Conservation (phyloP, 257 asterid genomes). For the Echium plantagineum region DNA sequence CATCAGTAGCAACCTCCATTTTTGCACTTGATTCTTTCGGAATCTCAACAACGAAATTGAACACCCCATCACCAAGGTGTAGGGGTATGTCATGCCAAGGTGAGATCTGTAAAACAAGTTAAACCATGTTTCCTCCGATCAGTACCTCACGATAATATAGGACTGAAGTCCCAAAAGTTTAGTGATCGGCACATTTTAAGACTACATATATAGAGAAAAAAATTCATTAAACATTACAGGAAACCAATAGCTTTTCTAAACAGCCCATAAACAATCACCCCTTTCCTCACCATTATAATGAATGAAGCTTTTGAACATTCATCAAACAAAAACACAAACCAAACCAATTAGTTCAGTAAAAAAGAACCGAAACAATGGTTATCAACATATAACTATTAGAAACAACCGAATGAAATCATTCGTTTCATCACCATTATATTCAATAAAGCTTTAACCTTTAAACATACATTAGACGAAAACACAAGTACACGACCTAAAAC, state of each 20-base stretch:
- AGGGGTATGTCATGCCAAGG: constrained; percentile 98
- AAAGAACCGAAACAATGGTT: too few relatives aligned
- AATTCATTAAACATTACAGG: too few relatives aligned
- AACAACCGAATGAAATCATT: too few relatives aligned
- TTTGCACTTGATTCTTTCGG: constrained; percentile 98
- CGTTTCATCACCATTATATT: too few relatives aligned
- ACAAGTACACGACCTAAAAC: too few relatives aligned
- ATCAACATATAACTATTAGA: too few relatives aligned
- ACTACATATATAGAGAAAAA: too few relatives aligned
- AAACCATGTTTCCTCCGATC: not conserved
- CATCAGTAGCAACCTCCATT: constrained; percentile 99
- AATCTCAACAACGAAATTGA: constrained; percentile 83
- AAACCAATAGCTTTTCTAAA: too few relatives aligned
- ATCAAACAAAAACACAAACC: not conserved
- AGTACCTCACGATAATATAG: not conserved
- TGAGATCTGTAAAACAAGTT: constrained; percentile 47
- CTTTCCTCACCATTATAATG: too few relatives aligned
- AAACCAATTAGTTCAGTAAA: too few relatives aligned
- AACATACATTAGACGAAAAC: not conserved
- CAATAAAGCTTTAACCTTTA: not conserved
- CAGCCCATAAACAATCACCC: too few relatives aligned
- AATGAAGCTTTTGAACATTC: not conserved
- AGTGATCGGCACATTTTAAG: not conserved
- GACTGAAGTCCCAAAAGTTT: not conserved
- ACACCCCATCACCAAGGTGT: constrained; percentile 69